Evolutionary conservation across 768 basidiomycete species (phyloP).

Genomic region (Collybiopsis confluens): DNA sequence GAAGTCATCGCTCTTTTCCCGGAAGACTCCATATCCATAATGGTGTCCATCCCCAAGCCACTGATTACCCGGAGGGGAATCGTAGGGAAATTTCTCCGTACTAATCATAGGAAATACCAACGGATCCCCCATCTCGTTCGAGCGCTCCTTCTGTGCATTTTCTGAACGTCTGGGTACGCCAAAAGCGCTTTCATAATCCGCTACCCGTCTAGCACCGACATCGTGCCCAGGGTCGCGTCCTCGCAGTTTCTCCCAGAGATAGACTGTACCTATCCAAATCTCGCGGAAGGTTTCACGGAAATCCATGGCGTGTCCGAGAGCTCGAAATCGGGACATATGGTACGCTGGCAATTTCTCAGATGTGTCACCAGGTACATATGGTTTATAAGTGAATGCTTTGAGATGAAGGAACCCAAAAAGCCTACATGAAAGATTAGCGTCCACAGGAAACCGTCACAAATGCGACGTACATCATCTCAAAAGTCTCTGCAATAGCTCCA

Average conservation of each 20-base stretch:
- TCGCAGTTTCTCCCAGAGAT: constrained; percentile 48
- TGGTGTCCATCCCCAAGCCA: constrained; percentile 49
- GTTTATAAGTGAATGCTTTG: constrained; percentile 66
- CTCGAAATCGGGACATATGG: constrained; percentile 49
- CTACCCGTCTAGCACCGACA: constrained; percentile 35
- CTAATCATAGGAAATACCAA: constrained; percentile 25
- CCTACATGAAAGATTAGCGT: constrained; percentile 25
- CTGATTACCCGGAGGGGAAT: constrained; percentile 43
- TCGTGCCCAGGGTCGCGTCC: constrained; percentile 52
- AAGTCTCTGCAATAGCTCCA: constrained; percentile 61
- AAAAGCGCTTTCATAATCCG: constrained; percentile 42
- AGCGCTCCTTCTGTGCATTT: constrained; percentile 1
- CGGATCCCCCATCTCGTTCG: constrained; percentile 6
- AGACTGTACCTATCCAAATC: constrained; percentile 52
- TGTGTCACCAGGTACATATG: constrained; percentile 39
- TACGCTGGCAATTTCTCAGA: constrained; percentile 24
- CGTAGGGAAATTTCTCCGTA: constrained; percentile 37
- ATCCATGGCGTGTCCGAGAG: constrained; percentile 63
- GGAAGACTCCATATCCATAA: constrained; percentile 38
- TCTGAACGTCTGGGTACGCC: constrained; percentile 29
- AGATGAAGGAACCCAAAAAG: constrained; percentile 69
- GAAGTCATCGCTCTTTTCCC: constrained; percentile 51
- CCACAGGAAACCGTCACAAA: neutral
- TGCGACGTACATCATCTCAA: constrained; percentile 67
- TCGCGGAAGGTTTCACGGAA: constrained; percentile 67